Evolutionary conservation across 495 filamentous ascomycete species (phyloP).

Genomic region (Penicillium silybi): DNA sequence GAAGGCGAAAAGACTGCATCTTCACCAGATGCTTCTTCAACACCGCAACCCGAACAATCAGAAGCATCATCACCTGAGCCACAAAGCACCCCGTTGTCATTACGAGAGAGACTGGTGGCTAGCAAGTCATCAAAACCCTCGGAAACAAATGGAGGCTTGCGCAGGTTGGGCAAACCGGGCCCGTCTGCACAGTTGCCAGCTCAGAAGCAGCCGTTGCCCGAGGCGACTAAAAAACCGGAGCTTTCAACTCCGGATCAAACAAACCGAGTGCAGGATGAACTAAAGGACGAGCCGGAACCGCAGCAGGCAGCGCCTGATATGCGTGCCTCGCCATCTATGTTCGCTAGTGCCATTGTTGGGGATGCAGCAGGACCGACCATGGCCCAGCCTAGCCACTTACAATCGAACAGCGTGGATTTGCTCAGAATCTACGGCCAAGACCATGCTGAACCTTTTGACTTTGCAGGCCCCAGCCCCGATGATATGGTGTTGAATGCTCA

Average conservation of each 20-base stretch:
- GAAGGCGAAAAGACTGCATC: conserved; percentile 55
- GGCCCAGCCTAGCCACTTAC: conserved; percentile 38
- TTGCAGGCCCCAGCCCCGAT: conserved; percentile 90
- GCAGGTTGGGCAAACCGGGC: conserved; percentile 18
- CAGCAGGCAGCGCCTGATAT: conserved; percentile 19
- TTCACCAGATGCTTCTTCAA: conserved; percentile 11
- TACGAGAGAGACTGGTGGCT: conserved; percentile 36
- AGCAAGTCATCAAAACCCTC: conserved; percentile 28
- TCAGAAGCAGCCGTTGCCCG: conserved; percentile 17
- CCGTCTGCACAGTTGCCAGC: conserved; percentile 13
- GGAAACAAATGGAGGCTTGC: conserved; percentile 24
- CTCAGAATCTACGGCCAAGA: conserved; percentile 48
- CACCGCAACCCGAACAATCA: conserved; percentile 9
- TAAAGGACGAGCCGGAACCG: conserved; percentile 11
- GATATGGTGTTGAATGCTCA: conserved; percentile 86
- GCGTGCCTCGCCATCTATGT: conserved; percentile 56
- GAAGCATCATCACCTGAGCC: conserved; percentile 19
- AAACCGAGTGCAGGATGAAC: neutral
- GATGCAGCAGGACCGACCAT: conserved; percentile 22
- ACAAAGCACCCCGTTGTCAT: conserved; percentile 22
- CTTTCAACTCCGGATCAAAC: conserved; percentile 1
- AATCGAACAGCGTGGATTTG: conserved; percentile 42
- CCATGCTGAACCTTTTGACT: conserved; percentile 57
- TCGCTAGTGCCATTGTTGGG: conserved; percentile 67
- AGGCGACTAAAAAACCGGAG: conserved; percentile 8